These are phyloP conservation scores for Termitomyces sp. DNA, from an alignment of 768 basidiomycete species.

Conservation along the genomic window DNA sequence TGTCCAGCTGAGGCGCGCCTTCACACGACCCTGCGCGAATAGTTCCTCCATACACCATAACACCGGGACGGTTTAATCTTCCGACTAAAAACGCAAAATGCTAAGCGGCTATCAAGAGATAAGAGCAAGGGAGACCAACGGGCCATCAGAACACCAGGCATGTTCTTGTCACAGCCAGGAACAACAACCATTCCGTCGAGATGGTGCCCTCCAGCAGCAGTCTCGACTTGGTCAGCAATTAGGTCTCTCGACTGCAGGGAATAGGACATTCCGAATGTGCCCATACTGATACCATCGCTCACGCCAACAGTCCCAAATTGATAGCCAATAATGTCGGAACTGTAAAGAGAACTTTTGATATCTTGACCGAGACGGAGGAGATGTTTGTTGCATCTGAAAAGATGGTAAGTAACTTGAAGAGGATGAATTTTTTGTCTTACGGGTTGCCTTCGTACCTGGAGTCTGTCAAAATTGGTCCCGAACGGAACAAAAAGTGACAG, in stretches of 20 bases:
- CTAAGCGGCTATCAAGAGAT: constrained; percentile 16
- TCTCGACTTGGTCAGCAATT: constrained; percentile 96
- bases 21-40: constrained; percentile 92
- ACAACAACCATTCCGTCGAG: constrained; percentile 97
- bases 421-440: constrained; percentile 44
- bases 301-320: constrained; percentile 98
- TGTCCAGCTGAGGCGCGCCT: constrained; percentile 83
- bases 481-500: not conserved
- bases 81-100: constrained; percentile 55
- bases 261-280: constrained; percentile 88
- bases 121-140: constrained; percentile 41
- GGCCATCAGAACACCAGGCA: constrained; percentile 99
- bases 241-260: constrained; percentile 98
- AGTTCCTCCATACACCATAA: constrained; percentile 98
- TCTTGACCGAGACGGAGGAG: constrained; percentile 84
- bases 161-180: constrained; percentile 99
- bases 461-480: constrained; percentile 10
- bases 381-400: constrained; percentile 86
- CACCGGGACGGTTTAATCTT: constrained; percentile 88
- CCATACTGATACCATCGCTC: constrained; percentile 98
- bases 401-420: not conserved
- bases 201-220: constrained; percentile 95
- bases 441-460: constrained; percentile 98
- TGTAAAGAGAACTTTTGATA: constrained; percentile 73
- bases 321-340: constrained; percentile 81